Conservation (phyloP, 2,329 filamentous ascomycete species). For the Ceratocystis harringtonii region DNA sequence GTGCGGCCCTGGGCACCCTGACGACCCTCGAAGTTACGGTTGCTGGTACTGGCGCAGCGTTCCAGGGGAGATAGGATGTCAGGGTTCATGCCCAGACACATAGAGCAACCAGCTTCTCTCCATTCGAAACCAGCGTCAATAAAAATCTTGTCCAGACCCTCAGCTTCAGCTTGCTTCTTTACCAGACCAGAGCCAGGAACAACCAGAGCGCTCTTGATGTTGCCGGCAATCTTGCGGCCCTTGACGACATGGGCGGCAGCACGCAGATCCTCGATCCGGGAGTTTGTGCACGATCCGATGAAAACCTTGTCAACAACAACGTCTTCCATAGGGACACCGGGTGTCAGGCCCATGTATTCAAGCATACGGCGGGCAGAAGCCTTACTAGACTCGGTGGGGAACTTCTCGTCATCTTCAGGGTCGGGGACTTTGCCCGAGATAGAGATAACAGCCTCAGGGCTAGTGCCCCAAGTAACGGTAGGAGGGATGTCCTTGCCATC, state of each 20-base stretch:
- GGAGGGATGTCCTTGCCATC: constrained; percentile 86
- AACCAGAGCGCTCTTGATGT: constrained; percentile 89
- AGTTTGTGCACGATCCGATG: constrained; percentile 95
- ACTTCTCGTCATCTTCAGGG: constrained; percentile 51
- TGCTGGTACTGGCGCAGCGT: constrained; percentile 87
- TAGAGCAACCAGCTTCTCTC: constrained; percentile 95
- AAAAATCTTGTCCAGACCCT: constrained; percentile 90
- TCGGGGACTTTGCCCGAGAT: constrained; percentile 85
- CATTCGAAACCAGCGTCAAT: constrained; percentile 86
- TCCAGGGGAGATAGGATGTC: constrained; percentile 88
- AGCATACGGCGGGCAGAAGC: constrained; percentile 64
- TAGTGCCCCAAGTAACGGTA: constrained; percentile 93
- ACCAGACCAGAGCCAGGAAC: constrained; percentile 91
- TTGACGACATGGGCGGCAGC: constrained; percentile 74
- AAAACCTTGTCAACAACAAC: constrained; percentile 89
- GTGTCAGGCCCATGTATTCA: constrained; percentile 86
- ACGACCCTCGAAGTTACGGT: constrained; percentile 93
- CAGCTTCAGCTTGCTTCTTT: constrained; percentile 77
- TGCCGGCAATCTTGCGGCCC: constrained; percentile 71
- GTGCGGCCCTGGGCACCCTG: constrained; percentile 86
- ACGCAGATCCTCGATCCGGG: constrained; percentile 86
- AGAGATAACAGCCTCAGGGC: constrained; percentile 87
- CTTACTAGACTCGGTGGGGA: constrained; percentile 67
- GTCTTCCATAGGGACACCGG: constrained; percentile 85
- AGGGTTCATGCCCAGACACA: constrained; percentile 99